Evolutionary conservation across 176 grass and related monocot species (phyloP), one percentile per base, ranked within the genome.

Genomic region (Tillandsia fasciculata): DNA sequence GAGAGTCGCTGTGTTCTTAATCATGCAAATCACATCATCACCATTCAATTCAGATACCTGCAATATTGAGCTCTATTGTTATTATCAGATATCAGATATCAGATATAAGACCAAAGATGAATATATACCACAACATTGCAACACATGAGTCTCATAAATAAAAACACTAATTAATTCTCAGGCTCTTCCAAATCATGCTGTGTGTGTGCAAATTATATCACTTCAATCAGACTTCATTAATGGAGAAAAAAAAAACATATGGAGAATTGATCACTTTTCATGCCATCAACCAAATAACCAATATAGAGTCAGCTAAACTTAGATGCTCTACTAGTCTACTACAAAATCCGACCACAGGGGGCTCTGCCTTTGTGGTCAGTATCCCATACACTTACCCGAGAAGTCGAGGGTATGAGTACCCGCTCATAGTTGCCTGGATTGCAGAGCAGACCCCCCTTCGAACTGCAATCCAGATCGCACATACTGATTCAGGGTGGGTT

Each of bases 1-100:
- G 14, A 99, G 64, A 51, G 94, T 99, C 42, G 94, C 90, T 67
- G 94, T 79, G 73, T 99, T 99, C 80, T 99, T 99, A 63, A 93
- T 87, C 27, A 88, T 78, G 65, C 94, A 99, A 20, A 99, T 70
- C 20, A 99, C 94, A 63, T 99, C 87, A 50, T 99, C 87, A 14
- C 94, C 94, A 63, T 93, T 82, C 72, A 93, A 61, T 73, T 99
- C 87, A 83, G 90, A 87, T 73, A 96, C 93, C 93, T 97, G 79
- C 64, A 84, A 13, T 11, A 64, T 27, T 52, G 15, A 74, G 8
- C 13, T 17, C 23, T n/a, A 52, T 20, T 11, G 26, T 22, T 69
- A 0, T 11, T 8, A 79, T 49, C 11, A 50, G 59, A 51, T 68
- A 76, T 78, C 53, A 71, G 3, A 53, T 54, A 65, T 64, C 4